These are phyloP conservation scores for Austropuccinia psidii DNA, from an alignment of 1,284 basidiomycete species.

Conservation along the genomic window DNA sequence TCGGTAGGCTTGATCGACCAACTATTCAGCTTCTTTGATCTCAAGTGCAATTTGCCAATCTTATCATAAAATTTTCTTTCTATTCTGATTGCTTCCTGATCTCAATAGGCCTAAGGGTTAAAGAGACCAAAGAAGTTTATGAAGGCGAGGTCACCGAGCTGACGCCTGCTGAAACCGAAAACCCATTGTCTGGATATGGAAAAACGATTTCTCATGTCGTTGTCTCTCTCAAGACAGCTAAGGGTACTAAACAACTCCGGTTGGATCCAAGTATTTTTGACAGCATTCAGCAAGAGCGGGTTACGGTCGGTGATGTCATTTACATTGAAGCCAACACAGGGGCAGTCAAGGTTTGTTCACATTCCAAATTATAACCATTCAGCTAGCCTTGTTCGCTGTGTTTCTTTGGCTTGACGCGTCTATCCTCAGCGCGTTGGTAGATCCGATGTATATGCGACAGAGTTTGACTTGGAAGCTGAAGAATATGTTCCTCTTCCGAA, in stretches of 20 bases:
- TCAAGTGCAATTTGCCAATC: neutral
- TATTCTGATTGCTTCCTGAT: conserved; percentile 1
- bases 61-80: conserved; percentile 1
- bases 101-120: conserved; percentile 73
- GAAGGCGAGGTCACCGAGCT: conserved; percentile 97
- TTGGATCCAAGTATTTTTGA: conserved; percentile 95
- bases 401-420: conserved; percentile 15
- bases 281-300: conserved; percentile 93
- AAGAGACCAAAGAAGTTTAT: conserved; percentile 98
- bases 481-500: conserved; percentile 97
- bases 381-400: neutral
- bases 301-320: conserved; percentile 91
- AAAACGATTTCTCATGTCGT: conserved; percentile 97
- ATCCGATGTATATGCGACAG: conserved; percentile 96
- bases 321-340: conserved; percentile 93
- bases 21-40: neutral
- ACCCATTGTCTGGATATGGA: conserved; percentile 91
- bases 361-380: neutral
- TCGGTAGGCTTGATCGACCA: conserved; percentile 58
- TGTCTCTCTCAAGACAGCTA: conserved; percentile 92
- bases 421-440: conserved; percentile 68
- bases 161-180: conserved; percentile 89
- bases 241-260: conserved; percentile 94
- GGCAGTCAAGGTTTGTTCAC: conserved; percentile 69
- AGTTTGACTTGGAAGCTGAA: conserved; percentile 95